Conservation (phyloP, 169 alveolate species). For the Toxoplasma gondii region DNA sequence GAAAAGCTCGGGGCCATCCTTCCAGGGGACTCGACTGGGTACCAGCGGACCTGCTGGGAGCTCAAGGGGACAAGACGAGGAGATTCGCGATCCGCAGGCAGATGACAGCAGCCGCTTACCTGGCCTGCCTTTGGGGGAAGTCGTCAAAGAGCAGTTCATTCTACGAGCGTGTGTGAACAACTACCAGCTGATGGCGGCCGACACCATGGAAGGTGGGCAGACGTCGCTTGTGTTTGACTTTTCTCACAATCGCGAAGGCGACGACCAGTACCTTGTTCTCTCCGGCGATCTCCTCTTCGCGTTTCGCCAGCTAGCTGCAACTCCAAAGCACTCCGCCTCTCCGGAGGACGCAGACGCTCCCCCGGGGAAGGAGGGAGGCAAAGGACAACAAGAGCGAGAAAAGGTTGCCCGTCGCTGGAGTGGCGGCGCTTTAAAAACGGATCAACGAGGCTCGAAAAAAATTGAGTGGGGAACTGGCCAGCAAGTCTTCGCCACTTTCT, state of each 20-base stretch:
- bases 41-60: background rate
- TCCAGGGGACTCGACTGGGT: background rate
- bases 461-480: slow-evolving; percentile 2
- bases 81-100: too few relatives aligned
- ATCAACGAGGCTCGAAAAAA: background rate
- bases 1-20: background rate
- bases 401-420: background rate
- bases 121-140: slow-evolving; percentile 23
- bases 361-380: background rate
- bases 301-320: slow-evolving; percentile 54
- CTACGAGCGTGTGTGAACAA: slow-evolving; percentile 51
- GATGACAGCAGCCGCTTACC: too few relatives aligned
- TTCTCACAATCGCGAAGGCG: slow-evolving; percentile 44
- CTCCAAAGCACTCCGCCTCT: background rate
- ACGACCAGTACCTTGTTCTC: slow-evolving; percentile 39
- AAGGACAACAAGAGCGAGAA: background rate
- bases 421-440: background rate
- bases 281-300: slow-evolving; percentile 55
- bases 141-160: slow-evolving; percentile 18
- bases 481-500: slow-evolving; percentile 5
- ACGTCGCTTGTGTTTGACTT: slow-evolving; percentile 61
- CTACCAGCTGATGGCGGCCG: slow-evolving; percentile 66
- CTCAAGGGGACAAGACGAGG: too few relatives aligned
- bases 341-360: background rate
- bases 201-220: slow-evolving; percentile 50